Conservation (phyloP, 2,329 filamentous ascomycete species). For the Mollisia scopiformis region DNA sequence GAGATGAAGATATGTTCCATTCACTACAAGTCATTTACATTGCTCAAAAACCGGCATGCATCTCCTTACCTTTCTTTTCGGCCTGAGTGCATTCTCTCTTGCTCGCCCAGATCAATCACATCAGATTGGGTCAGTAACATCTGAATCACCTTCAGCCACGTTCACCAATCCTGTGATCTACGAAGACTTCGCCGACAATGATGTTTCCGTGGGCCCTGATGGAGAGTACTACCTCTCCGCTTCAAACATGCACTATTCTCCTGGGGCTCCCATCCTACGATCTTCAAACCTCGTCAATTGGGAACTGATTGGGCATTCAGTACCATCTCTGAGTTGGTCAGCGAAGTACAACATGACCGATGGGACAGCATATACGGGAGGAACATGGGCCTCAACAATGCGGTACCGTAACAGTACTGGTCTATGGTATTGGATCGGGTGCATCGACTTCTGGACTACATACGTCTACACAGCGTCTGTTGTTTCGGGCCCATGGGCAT, state of each 20-base stretch:
- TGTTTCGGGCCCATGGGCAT: constrained; percentile 47
- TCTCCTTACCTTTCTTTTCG: neutral
- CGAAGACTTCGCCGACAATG: constrained; percentile 57
- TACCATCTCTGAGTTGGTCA: constrained; percentile 49
- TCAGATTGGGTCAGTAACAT: neutral
- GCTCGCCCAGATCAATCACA: neutral
- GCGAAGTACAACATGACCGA: constrained; percentile 51
- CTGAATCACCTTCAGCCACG: neutral
- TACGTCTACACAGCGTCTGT: constrained; percentile 54
- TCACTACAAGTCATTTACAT: neutral
- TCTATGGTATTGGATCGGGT: constrained; percentile 61
- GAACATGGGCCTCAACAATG: constrained; percentile 59
- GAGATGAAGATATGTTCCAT: neutral
- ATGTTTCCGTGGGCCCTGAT: constrained; percentile 52
- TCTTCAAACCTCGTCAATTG: constrained; percentile 59
- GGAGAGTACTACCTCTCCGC: constrained; percentile 55
- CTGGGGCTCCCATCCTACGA: constrained; percentile 55
- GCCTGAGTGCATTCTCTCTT: neutral
- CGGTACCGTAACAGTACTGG: constrained; percentile 52
- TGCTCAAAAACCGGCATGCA: neutral
- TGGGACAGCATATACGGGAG: constrained; percentile 51
- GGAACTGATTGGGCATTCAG: constrained; percentile 48
- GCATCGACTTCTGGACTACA: constrained; percentile 51
- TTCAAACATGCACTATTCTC: constrained; percentile 59
- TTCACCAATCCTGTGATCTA: constrained; percentile 54